Evolutionary conservation across 345 rosid genomes (phyloP).

Genomic region (Syzygium aromaticum): DNA sequence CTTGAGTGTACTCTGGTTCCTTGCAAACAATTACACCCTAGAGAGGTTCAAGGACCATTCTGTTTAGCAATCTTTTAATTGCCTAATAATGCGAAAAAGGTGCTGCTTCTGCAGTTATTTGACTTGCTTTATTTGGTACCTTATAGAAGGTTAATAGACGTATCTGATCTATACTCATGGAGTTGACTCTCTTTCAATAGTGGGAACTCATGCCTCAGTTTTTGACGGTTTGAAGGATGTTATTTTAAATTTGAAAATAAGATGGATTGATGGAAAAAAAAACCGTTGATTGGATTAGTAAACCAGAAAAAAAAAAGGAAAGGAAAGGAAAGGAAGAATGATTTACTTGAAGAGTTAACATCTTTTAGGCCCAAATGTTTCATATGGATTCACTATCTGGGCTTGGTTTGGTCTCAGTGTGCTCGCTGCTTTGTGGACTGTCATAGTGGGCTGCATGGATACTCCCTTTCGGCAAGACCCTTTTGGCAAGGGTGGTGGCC

Average conservation of each 20-base stretch:
- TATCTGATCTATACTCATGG: background rate
- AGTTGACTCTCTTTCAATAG: background rate
- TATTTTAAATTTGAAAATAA: background rate
- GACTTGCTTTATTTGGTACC: background rate
- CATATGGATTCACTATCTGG: background rate
- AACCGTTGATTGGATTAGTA: background rate
- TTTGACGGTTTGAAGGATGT: background rate
- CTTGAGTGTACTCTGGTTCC: background rate
- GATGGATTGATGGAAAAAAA: background rate
- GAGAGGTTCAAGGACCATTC: background rate
- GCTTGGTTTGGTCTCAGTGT: background rate
- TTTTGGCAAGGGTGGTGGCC: slow-evolving; percentile 56
- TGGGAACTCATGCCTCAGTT: background rate
- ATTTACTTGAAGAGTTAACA: background rate
- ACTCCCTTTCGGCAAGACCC: slow-evolving; percentile 75
- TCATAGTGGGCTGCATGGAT: background rate
- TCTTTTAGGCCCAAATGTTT: background rate
- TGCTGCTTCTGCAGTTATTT: background rate
- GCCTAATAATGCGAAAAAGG: background rate
- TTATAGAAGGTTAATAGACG: background rate
- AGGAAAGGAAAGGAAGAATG: background rate
- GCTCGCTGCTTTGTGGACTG: background rate
- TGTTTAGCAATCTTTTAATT: background rate
- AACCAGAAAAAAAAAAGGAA: background rate
- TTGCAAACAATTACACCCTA: background rate